Evolutionary conservation across 139 green algal species (phyloP).

Genomic region (Picocystis salinarum): DNA sequence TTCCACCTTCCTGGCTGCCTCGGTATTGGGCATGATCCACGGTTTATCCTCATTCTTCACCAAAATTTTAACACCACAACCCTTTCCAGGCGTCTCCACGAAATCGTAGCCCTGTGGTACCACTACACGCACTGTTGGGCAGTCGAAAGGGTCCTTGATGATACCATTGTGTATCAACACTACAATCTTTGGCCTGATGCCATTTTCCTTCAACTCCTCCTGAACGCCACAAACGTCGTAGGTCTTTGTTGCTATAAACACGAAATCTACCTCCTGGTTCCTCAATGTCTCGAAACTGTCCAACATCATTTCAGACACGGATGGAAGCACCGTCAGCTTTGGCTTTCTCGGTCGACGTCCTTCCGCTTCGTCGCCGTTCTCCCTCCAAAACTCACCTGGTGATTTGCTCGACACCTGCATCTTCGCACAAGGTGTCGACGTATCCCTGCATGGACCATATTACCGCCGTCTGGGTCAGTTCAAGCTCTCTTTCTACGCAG

Average conservation of each 20-base stretch:
- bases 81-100: neutral
- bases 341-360: too few species aligned
- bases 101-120: constrained; percentile 7
- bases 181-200: neutral
- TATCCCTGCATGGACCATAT: too few species aligned
- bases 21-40: constrained; percentile 10
- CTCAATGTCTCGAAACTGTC: constrained; percentile 2
- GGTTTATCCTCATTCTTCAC: constrained; percentile 11
- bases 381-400: too few species aligned
- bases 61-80: neutral
- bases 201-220: constrained; percentile 3
- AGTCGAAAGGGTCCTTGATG: constrained; percentile 6
- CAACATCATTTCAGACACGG: too few species aligned
- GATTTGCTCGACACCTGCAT: neutral
- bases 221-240: constrained; percentile 4
- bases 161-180: constrained; percentile 10
- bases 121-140: neutral
- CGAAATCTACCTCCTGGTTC: constrained; percentile 3
- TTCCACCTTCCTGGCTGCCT: neutral
- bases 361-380: too few species aligned
- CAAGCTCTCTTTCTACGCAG: too few species aligned
- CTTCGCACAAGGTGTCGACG: neutral
- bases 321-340: too few species aligned
- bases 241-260: constrained; percentile 9
- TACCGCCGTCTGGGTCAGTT: too few species aligned